Conservation (phyloP, 768 basidiomycete genomes). For the Suillus variegatus region DNA sequence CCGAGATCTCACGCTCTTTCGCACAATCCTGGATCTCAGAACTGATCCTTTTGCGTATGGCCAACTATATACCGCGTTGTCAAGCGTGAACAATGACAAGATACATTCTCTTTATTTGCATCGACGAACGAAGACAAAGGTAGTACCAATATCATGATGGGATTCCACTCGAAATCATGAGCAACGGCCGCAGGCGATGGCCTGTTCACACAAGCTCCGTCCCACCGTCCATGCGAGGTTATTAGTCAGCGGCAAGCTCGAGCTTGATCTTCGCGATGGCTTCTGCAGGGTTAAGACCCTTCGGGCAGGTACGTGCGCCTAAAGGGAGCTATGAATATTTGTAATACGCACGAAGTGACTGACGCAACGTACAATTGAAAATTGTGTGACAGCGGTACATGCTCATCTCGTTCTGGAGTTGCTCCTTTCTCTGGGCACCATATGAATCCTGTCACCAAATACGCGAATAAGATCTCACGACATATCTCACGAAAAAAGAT, state of each 20-base stretch:
- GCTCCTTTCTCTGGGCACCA: conserved; percentile 80
- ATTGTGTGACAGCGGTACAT: conserved; percentile 98
- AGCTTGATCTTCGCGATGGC: conserved; percentile 95
- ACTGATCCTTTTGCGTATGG: no score
- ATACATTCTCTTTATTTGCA: no score
- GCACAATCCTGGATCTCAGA: no score
- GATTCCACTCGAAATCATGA: no score
- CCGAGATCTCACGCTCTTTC: no score
- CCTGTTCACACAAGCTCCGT: background rate
- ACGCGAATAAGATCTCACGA: background rate
- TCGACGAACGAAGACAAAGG: no score
- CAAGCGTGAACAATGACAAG: no score
- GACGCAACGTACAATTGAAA: conserved; percentile 78
- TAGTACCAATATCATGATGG: no score
- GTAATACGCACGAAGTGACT: background rate
- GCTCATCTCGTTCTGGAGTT: conserved; percentile 93
- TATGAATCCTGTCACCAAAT: conserved; percentile 61
- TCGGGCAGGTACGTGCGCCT: conserved; percentile 95
- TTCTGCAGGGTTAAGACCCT: conserved; percentile 90
- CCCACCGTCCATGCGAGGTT: background rate
- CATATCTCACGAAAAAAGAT: background rate
- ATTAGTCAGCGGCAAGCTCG: conserved; percentile 51
- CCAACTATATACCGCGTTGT: no score
- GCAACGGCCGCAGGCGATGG: no score
- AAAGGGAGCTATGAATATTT: background rate